Evolutionary conservation across 148 eudicot species (phyloP), one percentile per base, ranked within the genome.

Genomic region (Nyssa sinensis): DNA sequence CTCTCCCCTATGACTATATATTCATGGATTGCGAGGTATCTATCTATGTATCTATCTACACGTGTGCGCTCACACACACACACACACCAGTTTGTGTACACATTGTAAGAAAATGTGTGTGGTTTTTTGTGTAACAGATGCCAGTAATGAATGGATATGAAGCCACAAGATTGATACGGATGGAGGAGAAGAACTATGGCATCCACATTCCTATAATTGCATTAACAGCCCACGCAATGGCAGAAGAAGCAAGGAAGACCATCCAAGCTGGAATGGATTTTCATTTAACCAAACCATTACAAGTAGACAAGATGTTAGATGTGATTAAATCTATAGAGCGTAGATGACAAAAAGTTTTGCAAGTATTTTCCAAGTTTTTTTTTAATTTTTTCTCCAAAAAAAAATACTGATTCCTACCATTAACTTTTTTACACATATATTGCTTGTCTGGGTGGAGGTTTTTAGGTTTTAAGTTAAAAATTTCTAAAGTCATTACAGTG

Each of bases 11-110:
- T 14, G 67, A 73, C 16, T 73, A 62, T 23, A 62, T 73, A 19
- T 63, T 73, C 28, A 63, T 73, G 68, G 67, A 73, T 63, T 73
- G 68, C 30, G 60, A 73, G 68, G 75, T 73, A 25, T 12, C 41
- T 37, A n/a, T 3, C 44, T 37, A 4, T 37, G 44, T 3, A 37
- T 37, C 9, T 37, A 37, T 37, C 5, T 9, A 37, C n/a, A 37
- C 9, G 44, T 37, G 4, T 37, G 9, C 9, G 9, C 9, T 37
- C 44, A 37, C 9, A 37, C 9, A 37, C 44, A 9, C 9, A 37
- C 9, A 9, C 9, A 37, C 9, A 9, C 9, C 9, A 9, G 9
- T 37, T 37, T 37, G 17, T 49, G 17, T 9, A 7, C 11, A 49
- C 17, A 13, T 49, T 13, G 2, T 9, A 7, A 37, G 44, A 37